Evolutionary conservation across 805 yeast genomes (phyloP).

Genomic region (Pichia insulana): DNA sequence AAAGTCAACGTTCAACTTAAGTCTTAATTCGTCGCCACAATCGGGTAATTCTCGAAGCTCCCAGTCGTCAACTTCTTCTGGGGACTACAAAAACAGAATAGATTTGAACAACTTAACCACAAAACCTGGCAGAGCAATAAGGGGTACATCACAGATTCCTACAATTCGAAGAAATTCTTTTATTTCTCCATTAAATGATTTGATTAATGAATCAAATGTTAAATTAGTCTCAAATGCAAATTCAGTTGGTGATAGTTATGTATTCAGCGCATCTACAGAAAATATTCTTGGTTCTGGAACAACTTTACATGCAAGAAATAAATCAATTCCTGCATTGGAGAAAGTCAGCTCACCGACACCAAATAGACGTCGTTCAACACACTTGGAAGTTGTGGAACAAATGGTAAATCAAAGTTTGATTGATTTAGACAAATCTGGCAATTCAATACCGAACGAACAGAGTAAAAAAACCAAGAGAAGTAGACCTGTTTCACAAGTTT

Average conservation of each 20-base stretch:
- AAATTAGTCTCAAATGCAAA: background rate
- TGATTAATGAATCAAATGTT: conserved; percentile 9
- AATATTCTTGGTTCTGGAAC: no score
- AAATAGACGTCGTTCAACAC: no score
- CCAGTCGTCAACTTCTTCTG: conserved; percentile 4
- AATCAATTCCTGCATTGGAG: background rate
- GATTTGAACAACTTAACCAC: conserved; percentile 7
- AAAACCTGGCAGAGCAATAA: conserved; percentile 18
- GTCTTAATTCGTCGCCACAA: conserved; percentile 6
- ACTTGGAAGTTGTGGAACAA: conserved; percentile 10
- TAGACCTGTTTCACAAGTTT: conserved; percentile 33
- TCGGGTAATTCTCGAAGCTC: conserved; percentile 4
- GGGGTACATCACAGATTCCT: conserved; percentile 12
- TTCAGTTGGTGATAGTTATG: no score
- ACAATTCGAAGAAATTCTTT: conserved; percentile 16
- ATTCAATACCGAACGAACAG: background rate
- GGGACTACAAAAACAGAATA: background rate
- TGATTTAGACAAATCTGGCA: background rate
- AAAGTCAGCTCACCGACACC: background rate
- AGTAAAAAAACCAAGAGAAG: conserved; percentile 2
- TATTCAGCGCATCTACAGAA: no score
- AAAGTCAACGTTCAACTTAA: background rate
- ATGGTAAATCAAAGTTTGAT: conserved; percentile 10
- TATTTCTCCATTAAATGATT: conserved; percentile 22
- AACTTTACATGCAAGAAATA: background rate